A percentile compares a stretch with the other conserved stretches of the same genome.
Evolutionary conservation across 2,329 filamentous ascomycete species (phyloP).

Genomic region (Seiridium cupressi): DNA sequence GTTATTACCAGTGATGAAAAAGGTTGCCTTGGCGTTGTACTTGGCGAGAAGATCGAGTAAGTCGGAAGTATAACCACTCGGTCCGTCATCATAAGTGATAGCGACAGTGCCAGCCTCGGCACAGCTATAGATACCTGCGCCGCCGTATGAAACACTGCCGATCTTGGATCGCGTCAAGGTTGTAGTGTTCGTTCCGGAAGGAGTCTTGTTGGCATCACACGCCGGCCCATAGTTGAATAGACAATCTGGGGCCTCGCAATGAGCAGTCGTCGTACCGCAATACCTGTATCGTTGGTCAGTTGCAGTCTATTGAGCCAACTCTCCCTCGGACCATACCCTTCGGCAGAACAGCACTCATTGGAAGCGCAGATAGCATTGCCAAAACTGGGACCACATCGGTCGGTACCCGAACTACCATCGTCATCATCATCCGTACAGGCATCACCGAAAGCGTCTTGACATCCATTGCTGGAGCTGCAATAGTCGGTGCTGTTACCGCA

Average conservation of each 20-base stretch:
- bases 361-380: conserved; percentile 29
- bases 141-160: conserved; percentile 55
- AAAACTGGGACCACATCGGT: conserved; percentile 43
- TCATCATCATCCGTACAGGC: conserved; percentile 7
- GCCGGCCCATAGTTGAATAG: conserved; percentile 58
- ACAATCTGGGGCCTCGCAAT: conserved; percentile 62
- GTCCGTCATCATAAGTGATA: conserved; percentile 67
- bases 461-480: conserved; percentile 13
- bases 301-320: background rate
- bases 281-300: conserved; percentile 33
- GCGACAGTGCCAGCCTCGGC: conserved; percentile 59
- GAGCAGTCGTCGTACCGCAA: conserved; percentile 52
- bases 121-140: conserved; percentile 55
- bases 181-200: conserved; percentile 54
- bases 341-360: conserved; percentile 40
- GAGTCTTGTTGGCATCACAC: conserved; percentile 57
- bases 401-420: conserved; percentile 30
- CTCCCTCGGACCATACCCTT: conserved; percentile 28
- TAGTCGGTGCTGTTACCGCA: conserved; percentile 22
- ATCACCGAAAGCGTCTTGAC: conserved; percentile 8
- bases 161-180: conserved; percentile 49
- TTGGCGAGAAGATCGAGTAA: conserved; percentile 59
- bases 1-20: conserved; percentile 63
- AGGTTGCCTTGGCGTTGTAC: conserved; percentile 64
- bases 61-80: conserved; percentile 58